phyloP scores from a whole-genome alignment of 176 grass and related monocot species.

The Ananas comosus region DNA sequence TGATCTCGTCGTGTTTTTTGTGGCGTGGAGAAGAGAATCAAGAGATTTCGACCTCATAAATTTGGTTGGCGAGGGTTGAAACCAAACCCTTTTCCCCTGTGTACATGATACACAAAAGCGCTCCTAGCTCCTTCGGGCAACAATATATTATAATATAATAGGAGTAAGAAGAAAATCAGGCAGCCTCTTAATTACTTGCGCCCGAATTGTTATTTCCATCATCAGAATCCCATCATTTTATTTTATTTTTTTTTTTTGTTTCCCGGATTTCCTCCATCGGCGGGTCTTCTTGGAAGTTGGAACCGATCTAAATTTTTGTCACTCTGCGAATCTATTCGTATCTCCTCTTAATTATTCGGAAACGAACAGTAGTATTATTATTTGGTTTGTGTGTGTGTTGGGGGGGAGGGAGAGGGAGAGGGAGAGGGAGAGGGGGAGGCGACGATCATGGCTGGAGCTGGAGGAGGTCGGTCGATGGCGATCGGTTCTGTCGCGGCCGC shows the following conservation, averaged over 20 bases:
- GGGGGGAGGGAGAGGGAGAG: too few species aligned
- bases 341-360: neutral
- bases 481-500: constrained; percentile 30
- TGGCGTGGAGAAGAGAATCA: neutral
- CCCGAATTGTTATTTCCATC: neutral
- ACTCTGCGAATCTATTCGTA: neutral
- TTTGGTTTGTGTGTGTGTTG: too few species aligned
- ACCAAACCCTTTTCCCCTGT: neutral
- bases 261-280: too few species aligned
- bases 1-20: too few species aligned
- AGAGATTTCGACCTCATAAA: constrained; percentile 26
- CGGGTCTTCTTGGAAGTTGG: too few species aligned
- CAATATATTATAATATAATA: neutral
- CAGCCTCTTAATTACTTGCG: neutral
- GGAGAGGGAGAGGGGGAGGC: neutral
- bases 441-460: neutral
- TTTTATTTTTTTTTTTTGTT: too few species aligned
- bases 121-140: neutral
- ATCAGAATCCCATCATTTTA: too few species aligned
- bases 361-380: neutral
- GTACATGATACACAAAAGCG: constrained; percentile 6
- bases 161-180: neutral
- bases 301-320: too few species aligned
- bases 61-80: constrained; percentile 38
- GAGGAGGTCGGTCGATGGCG: constrained; percentile 20